Conservation (phyloP, 768 basidiomycete genomes). For the Serendipita sp. region DNA sequence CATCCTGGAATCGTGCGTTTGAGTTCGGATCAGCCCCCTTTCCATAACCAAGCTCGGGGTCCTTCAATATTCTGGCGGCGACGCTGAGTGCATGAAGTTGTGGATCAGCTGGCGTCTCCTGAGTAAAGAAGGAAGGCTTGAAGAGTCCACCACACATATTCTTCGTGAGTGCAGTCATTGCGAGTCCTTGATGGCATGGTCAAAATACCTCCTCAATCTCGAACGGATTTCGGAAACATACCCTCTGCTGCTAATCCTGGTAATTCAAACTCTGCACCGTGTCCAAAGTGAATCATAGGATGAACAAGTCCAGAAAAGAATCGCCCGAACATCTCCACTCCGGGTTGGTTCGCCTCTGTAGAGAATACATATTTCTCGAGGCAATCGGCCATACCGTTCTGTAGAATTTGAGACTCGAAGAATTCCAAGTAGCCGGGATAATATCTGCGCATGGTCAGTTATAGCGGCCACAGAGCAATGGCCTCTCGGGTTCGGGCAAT, state of each 20-base stretch:
- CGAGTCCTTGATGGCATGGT: constrained; percentile 28
- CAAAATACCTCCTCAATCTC: background rate
- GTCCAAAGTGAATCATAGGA: constrained; percentile 46
- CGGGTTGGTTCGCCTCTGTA: constrained; percentile 21
- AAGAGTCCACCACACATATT: background rate
- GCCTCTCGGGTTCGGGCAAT: background rate
- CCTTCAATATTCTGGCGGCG: constrained; percentile 36
- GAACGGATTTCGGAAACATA: constrained; percentile 13
- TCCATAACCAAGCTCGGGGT: constrained; percentile 17
- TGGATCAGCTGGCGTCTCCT: constrained; percentile 5
- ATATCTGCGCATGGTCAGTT: constrained; percentile 26
- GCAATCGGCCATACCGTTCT: constrained; percentile 27
- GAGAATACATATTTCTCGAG: constrained; percentile 53
- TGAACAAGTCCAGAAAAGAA: constrained; percentile 42
- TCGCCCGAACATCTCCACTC: constrained; percentile 39
- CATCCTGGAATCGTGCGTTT: constrained; percentile 1
- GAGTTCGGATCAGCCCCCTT: constrained; percentile 1
- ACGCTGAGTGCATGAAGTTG: constrained; percentile 33
- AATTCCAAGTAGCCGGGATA: constrained; percentile 43
- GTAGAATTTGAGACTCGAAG: constrained; percentile 28
- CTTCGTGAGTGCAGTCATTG: constrained; percentile 29
- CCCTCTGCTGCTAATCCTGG: constrained; percentile 49
- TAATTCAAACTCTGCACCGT: constrained; percentile 44
- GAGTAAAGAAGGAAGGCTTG: background rate
- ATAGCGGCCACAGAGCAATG: too few relatives aligned